Evolutionary conservation across 2,329 filamentous ascomycete genomes (phyloP), one percentile per base, ranked within the genome.

Genomic region (Fonsecaea pedrosoi): DNA sequence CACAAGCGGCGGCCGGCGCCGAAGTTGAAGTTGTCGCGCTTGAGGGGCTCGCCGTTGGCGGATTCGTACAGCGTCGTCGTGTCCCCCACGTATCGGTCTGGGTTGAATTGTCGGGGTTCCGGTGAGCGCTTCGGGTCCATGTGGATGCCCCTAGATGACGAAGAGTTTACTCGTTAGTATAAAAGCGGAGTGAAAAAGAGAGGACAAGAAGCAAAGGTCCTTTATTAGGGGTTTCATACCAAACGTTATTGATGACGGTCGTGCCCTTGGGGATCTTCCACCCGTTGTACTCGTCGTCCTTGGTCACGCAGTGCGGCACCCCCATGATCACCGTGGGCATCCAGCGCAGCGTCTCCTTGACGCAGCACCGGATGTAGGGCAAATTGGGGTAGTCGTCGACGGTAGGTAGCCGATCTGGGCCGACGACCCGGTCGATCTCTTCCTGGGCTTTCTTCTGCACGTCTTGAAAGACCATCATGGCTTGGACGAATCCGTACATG

Each of bases 301-400:
- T 64, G 3, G 60, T 71, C 18, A 62, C 65, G 2, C 65, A 40
- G 56, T 74, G 73, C 1, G 70, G 72, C 3, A 72, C 62, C 13
- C 66, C 71, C 21, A 67, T 45, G 5, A 74, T 68, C 15, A 69
- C 65, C 3, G 66, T 68, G 0, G 85, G 84, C 4, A 85, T 79
- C 84, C 86, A 87, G 2, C 86, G 80, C 10, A 87, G 75, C 1
- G 83, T 79, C 68, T 89, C 86, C 66, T 87, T 86, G 18, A 87
- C 79, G 12, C 86, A 78, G 1, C 82, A 82, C 18, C 81, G 79
- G 40, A 87, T 74, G 70, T 87, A 88, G 0, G 84, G 84, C 8
- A 88, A 71, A 1, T 77, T 74, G 0, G 78, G 74, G 12, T 79
- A 77, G 70, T 88, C 85, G 38, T 82, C 79, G 73, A 82, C 83